Evolutionary conservation across 192 early-diverging fungal species (phyloP).

Genomic region (Coemansia sp.): DNA sequence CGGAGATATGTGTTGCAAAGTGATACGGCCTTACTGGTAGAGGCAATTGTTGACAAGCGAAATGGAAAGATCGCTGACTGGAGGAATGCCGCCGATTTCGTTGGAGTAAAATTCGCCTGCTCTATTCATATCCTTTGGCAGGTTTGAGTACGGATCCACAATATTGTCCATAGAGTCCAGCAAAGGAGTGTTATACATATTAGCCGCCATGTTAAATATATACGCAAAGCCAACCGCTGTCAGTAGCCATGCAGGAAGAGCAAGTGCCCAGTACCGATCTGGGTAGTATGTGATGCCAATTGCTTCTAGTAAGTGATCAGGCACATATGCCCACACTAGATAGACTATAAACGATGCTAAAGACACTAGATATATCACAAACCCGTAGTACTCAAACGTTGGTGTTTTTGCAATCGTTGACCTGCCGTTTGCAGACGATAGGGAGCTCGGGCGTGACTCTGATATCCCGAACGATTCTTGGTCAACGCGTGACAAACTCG

Average conservation of each 20-base stretch:
- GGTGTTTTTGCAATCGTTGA: constrained; percentile 59
- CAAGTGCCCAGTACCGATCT: constrained; percentile 79
- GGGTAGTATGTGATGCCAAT: constrained; percentile 85
- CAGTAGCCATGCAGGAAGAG: constrained; percentile 75
- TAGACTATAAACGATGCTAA: constrained; percentile 74
- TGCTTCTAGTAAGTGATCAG: constrained; percentile 66
- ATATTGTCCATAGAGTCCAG: constrained; percentile 73
- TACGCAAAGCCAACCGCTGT: constrained; percentile 72
- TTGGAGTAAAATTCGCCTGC: constrained; percentile 24
- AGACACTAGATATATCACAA: constrained; percentile 79
- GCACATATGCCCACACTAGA: constrained; percentile 79
- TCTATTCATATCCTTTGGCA: constrained; percentile 19
- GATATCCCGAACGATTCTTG: constrained; percentile 19
- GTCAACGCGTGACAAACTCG: not conserved
- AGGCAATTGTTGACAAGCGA: constrained; percentile 69
- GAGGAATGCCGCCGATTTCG: constrained; percentile 46
- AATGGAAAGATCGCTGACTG: constrained; percentile 52
- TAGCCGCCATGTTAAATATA: constrained; percentile 71
- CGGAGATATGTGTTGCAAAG: no score
- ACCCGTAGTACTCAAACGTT: constrained; percentile 84
- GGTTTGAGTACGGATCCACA: constrained; percentile 56
- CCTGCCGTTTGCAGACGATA: constrained; percentile 20
- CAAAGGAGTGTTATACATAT: constrained; percentile 73
- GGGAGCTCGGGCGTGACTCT: constrained; percentile 24
- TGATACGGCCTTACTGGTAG: constrained; percentile 47